Conservation (phyloP, 306 rosid species). For the Psophocarpus tetragonolobus region DNA sequence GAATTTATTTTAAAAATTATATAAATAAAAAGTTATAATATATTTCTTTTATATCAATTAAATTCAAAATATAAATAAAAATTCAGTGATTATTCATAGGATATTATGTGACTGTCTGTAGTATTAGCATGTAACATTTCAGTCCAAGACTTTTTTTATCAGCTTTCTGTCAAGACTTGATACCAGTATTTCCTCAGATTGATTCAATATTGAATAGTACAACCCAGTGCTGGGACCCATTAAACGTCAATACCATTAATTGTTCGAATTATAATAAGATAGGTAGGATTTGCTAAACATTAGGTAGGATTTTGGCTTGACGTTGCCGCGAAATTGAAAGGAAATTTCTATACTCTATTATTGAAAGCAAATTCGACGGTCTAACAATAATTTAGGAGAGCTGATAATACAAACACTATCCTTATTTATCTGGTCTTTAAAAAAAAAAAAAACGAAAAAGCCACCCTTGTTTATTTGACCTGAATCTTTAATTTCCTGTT, state of each 20-base stretch:
- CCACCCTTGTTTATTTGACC: too few species aligned
- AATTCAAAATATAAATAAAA: too few species aligned
- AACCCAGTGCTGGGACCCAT: neutral
- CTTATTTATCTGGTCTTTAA: too few species aligned
- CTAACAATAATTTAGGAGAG: neutral
- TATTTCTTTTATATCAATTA: too few species aligned
- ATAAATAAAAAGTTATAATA: too few species aligned
- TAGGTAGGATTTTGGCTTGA: neutral
- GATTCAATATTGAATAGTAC: neutral
- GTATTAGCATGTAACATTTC: neutral
- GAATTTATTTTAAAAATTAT: too few species aligned
- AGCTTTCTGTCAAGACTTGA: neutral
- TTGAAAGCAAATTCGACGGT: neutral
- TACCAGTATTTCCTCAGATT: neutral
- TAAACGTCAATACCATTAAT: neutral
- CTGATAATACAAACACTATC: too few species aligned
- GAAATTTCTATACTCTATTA: conserved; percentile 8
- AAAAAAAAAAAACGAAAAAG: too few species aligned
- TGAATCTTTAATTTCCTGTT: too few species aligned
- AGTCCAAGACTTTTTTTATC: neutral
- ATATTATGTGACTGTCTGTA: neutral
- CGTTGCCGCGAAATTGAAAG: neutral
- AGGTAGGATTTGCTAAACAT: neutral
- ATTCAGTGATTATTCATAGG: neutral
- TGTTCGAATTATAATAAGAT: neutral